phyloP scores from a whole-genome alignment of 148 eudicot species.

The Vaccinium darrowii region DNA sequence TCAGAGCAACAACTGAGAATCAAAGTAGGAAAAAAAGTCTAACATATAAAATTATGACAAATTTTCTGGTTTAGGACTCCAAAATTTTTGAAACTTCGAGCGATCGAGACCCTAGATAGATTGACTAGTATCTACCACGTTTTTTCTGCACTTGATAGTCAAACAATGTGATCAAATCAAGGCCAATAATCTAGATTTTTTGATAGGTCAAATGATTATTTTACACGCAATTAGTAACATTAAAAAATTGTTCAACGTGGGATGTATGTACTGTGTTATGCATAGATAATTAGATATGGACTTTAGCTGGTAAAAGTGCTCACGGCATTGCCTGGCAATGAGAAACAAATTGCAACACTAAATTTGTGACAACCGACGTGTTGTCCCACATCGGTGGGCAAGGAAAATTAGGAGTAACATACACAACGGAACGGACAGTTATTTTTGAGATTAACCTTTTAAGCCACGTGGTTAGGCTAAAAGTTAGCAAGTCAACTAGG shows the following conservation, averaged over 20 bases:
- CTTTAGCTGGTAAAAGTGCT: neutral
- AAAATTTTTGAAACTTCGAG: neutral
- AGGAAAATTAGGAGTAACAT: too few species aligned
- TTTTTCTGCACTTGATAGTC: neutral
- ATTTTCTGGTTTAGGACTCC: neutral
- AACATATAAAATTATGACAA: neutral
- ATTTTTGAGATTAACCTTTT: too few species aligned
- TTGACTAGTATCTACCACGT: neutral
- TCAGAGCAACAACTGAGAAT: too few species aligned
- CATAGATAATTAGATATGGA: neutral
- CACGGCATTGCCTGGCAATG: neutral
- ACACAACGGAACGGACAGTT: too few species aligned
- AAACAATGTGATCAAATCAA: neutral
- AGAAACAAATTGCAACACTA: neutral
- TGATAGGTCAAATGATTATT: neutral
- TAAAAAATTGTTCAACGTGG: neutral
- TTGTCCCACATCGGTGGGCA: too few species aligned
- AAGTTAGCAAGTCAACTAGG: too few species aligned
- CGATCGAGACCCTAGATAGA: neutral
- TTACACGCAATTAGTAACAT: neutral
- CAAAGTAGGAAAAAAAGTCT: neutral
- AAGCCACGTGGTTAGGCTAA: too few species aligned
- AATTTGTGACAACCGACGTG: too few species aligned
- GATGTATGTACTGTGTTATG: neutral
- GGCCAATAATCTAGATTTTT: neutral